Percentiles rank a stretch among this genome's conserved stretches.
phyloP scores from a whole-genome alignment of 2,329 filamentous ascomycete genomes.

The Talaromyces pinophilus region DNA sequence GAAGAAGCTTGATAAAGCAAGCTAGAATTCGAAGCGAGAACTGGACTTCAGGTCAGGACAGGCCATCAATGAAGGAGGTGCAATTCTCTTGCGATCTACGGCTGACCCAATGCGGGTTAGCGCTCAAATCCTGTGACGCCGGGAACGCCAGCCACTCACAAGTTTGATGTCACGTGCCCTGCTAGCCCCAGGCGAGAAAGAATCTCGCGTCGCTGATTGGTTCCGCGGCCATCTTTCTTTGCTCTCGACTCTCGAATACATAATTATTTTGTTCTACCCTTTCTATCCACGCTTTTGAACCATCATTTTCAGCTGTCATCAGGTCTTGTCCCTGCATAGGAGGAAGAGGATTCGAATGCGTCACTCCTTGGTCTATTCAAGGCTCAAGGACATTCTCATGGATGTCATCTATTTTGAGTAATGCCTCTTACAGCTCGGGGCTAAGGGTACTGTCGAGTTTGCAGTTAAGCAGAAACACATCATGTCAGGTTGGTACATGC shows the following conservation, averaged over 20 bases:
- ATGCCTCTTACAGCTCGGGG: conserved; percentile 42
- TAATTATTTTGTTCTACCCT: not conserved
- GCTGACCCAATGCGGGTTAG: conserved; percentile 21
- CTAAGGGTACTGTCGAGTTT: conserved; percentile 39
- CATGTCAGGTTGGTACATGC: conserved; percentile 29
- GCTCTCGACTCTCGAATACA: not conserved
- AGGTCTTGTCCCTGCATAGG: not conserved
- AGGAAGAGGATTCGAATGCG: conserved; percentile 24
- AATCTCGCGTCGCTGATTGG: conserved; percentile 7
- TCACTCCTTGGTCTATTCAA: conserved; percentile 24
- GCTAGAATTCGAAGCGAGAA: conserved; percentile 17
- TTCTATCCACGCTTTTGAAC: not conserved
- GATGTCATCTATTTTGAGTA: conserved; percentile 46
- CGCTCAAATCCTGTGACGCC: conserved; percentile 18
- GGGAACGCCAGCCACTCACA: conserved; percentile 13
- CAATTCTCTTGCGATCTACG: conserved; percentile 23
- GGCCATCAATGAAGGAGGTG: conserved; percentile 22
- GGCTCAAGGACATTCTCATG: conserved; percentile 35
- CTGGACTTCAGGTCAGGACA: conserved; percentile 13
- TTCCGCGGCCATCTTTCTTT: conserved; percentile 5
- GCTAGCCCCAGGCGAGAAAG: not conserved
- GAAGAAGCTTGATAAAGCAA: conserved; percentile 10
- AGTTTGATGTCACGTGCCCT: not conserved
- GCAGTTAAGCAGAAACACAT: conserved; percentile 26
- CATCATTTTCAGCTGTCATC: not conserved